Percentiles rank a stretch among this genome's conserved stretches.
Evolutionary conservation across 2,329 filamentous ascomycete species (phyloP).

Genomic region (Fusarium foetens): DNA sequence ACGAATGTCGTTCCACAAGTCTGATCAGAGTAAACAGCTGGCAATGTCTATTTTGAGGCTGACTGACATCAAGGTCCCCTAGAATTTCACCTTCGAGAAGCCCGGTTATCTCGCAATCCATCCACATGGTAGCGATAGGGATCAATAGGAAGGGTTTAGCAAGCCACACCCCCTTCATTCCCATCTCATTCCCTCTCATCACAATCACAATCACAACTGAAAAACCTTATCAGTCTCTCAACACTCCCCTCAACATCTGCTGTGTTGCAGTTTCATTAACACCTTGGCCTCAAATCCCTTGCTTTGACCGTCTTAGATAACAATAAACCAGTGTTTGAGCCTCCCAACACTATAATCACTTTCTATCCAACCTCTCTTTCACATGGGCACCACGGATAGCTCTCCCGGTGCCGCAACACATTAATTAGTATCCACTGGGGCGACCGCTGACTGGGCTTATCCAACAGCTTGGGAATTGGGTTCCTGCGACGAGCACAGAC

Average conservation of each 20-base stretch:
- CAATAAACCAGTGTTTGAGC: not conserved
- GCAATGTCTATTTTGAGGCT: not conserved
- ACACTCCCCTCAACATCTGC: slow-evolving; percentile 29
- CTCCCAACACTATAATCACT: slow-evolving; percentile 19
- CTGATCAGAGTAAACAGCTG: not conserved
- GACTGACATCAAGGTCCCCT: slow-evolving; percentile 24
- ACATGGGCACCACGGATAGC: slow-evolving; percentile 21
- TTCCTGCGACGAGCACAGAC: slow-evolving; percentile 35
- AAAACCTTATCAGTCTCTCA: slow-evolving; percentile 19
- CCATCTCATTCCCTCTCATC: not conserved
- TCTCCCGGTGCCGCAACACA: slow-evolving; percentile 10
- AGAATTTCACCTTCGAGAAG: slow-evolving; percentile 11
- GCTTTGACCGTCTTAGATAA: slow-evolving; percentile 14
- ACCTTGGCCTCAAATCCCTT: slow-evolving; percentile 5
- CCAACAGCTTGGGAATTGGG: slow-evolving; percentile 40
- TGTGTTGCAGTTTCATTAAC: not conserved
- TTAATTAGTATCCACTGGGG: slow-evolving; percentile 33
- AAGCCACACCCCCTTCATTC: slow-evolving; percentile 27
- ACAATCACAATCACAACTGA: not conserved
- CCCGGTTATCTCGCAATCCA: slow-evolving; percentile 21
- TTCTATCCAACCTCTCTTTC: slow-evolving; percentile 33
- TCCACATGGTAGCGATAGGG: slow-evolving; percentile 18
- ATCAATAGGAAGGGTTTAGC: slow-evolving; percentile 22
- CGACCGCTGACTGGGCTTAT: slow-evolving; percentile 19
- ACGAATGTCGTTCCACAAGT: not conserved